phyloP scores from a whole-genome alignment of 805 yeast genomes.

The Cyberlindnera euphorbiiphila region DNA sequence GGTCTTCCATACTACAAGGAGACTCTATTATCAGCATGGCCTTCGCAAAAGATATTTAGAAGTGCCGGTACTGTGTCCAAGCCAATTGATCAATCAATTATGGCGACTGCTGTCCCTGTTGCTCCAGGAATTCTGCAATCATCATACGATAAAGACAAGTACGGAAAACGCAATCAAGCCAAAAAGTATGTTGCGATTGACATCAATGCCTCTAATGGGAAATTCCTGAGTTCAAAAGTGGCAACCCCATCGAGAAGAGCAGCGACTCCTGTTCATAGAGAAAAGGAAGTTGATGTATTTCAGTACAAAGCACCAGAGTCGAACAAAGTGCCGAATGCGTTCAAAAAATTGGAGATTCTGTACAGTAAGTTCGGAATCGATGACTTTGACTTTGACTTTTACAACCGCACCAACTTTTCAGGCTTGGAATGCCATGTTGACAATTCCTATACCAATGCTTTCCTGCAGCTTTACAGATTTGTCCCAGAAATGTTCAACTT shows the following conservation, averaged over 20 bases:
- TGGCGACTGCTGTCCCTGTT: conserved; percentile 33
- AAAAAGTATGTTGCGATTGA: conserved; percentile 39
- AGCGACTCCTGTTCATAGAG: conserved; percentile 11
- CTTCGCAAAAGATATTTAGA: conserved; percentile 55
- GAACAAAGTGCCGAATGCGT: conserved; percentile 66
- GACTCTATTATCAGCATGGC: conserved; percentile 77
- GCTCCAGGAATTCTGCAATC: conserved; percentile 37
- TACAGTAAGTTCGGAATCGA: conserved; percentile 90
- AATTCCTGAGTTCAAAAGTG: conserved; percentile 62
- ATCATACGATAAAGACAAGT: conserved; percentile 54
- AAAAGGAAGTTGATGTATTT: conserved; percentile 28
- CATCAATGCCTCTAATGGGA: conserved; percentile 30
- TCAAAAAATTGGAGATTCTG: conserved; percentile 66
- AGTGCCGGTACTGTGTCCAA: conserved; percentile 59
- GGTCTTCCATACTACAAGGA: conserved; percentile 89
- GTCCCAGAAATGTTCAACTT: conserved; percentile 69
- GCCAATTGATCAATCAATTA: conserved; percentile 44
- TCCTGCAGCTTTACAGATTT: conserved; percentile 76
- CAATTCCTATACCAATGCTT: conserved; percentile 71
- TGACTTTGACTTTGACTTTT: conserved; percentile 87
- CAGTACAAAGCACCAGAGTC: conserved; percentile 29
- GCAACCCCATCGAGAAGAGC: conserved; percentile 38
- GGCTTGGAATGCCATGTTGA: conserved; percentile 89
- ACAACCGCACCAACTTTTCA: conserved; percentile 67
- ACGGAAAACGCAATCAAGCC: conserved; percentile 52